These are phyloP conservation scores for Colletotrichum sp. DNA, from an alignment of 2,329 filamentous ascomycete genomes.

Conservation along the genomic window DNA sequence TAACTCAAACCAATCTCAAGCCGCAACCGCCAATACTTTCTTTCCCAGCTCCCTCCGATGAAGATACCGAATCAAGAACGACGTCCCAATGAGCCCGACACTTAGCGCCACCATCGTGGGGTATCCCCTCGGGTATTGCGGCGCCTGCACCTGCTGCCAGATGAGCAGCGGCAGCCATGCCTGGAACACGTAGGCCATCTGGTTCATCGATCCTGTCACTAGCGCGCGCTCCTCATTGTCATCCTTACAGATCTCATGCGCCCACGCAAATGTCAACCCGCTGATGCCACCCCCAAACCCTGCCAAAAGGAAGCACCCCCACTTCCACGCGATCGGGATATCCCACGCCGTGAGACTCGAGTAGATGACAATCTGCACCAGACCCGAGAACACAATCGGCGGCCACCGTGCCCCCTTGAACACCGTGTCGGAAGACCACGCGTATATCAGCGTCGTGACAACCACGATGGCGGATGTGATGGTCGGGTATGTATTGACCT, in stretches of 20 bases:
- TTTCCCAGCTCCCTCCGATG: constrained; percentile 45
- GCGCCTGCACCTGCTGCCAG: constrained; percentile 69
- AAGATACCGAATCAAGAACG: constrained; percentile 51
- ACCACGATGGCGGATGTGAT: constrained; percentile 60
- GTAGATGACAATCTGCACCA: constrained; percentile 45
- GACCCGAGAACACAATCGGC: constrained; percentile 61
- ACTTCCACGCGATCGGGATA: constrained; percentile 61
- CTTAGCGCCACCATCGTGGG: constrained; percentile 58
- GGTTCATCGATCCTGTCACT: constrained; percentile 70
- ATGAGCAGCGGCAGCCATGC: constrained; percentile 72
- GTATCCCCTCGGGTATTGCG: constrained; percentile 65
- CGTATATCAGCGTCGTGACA: constrained; percentile 65
- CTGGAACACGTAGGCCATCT: constrained; percentile 72
- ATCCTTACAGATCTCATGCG: constrained; percentile 53
- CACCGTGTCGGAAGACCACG: constrained; percentile 68
- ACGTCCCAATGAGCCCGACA: constrained; percentile 51
- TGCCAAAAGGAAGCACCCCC: constrained; percentile 62
- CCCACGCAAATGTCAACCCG: constrained; percentile 53
- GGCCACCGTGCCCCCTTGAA: constrained; percentile 68
- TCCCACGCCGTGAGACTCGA: constrained; percentile 46
- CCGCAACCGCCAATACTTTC: neutral
- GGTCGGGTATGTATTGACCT: constrained; percentile 62
- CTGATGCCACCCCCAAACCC: constrained; percentile 56
- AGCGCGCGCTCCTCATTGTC: constrained; percentile 70
- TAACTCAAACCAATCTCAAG: neutral